These are phyloP conservation scores for Aureoboletus auriporus DNA, from an alignment of 768 basidiomycete genomes.

Conservation along the genomic window DNA sequence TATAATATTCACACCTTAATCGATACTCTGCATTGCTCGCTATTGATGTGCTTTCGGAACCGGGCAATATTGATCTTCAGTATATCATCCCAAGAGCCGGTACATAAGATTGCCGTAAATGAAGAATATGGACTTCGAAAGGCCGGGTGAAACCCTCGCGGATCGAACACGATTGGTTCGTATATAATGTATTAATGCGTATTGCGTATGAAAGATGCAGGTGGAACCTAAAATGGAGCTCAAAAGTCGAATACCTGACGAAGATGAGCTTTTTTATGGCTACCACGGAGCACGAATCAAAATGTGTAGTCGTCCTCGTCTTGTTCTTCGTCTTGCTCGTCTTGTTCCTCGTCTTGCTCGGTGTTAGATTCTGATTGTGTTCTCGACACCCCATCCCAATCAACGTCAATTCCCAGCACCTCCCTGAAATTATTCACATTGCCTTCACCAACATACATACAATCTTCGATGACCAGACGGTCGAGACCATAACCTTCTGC, in stretches of 20 bases:
- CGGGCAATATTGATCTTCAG: neutral
- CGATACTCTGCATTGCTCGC: conserved; percentile 7
- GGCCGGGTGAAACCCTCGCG: no score
- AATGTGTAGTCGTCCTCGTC: no score
- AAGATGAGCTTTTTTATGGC: no score
- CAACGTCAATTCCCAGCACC: conserved; percentile 9
- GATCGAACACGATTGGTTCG: no score
- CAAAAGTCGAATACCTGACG: no score
- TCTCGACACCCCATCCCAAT: conserved; percentile 16
- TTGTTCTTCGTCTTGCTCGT: neutral
- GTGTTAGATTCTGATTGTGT: neutral
- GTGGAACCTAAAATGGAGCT: no score
- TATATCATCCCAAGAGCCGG: no score
- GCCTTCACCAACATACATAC: conserved; percentile 7
- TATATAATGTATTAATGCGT: no score
- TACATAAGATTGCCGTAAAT: neutral
- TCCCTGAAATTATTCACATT: conserved; percentile 3
- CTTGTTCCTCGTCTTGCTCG: neutral
- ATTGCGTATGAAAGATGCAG: no score
- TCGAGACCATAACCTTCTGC: conserved; percentile 6
- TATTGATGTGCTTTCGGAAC: conserved; percentile 10
- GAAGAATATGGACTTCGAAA: neutral
- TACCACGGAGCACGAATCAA: no score
- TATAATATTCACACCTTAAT: conserved; percentile 30
- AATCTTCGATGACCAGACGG: conserved; percentile 9